Evolutionary conservation across 2,329 filamentous ascomycete species (phyloP).

Genomic region (Parastagonospora nodorum): DNA sequence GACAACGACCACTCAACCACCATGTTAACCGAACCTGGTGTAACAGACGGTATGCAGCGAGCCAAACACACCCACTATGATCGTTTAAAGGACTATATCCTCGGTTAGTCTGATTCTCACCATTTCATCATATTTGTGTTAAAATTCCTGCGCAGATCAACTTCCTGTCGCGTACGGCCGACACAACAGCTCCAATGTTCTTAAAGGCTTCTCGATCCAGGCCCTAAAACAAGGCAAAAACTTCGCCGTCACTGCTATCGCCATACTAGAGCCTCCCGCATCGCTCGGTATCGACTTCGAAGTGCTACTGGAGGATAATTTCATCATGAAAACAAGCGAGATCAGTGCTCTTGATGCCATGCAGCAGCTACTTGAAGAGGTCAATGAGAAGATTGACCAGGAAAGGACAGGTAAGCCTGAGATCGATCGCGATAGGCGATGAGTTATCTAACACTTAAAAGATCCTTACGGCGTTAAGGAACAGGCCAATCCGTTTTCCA

Average conservation of each 20-base stretch:
- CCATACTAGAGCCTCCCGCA: not conserved
- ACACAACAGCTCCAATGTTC: not conserved
- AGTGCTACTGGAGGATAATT: constrained; percentile 1
- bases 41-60: no score
- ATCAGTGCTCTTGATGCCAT: not conserved
- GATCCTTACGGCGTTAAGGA: no score
- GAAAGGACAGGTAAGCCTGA: not conserved
- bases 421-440: no score
- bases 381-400: not conserved
- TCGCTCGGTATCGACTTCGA: not conserved
- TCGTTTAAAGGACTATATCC: no score
- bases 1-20: no score
- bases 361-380: not conserved
- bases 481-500: no score
- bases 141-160: not conserved
- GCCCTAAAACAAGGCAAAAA: not conserved
- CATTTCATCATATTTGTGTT: no score
- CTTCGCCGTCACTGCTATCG: not conserved
- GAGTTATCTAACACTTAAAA: no score
- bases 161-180: not conserved
- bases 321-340: not conserved
- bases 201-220: not conserved
- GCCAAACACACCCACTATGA: no score
- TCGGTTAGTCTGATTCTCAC: no score
- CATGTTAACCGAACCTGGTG: no score